A percentile compares a stretch with the other conserved stretches of the same genome.
Conservation (phyloP, 805 yeast species). For the Saturnispora halmiae region DNA sequence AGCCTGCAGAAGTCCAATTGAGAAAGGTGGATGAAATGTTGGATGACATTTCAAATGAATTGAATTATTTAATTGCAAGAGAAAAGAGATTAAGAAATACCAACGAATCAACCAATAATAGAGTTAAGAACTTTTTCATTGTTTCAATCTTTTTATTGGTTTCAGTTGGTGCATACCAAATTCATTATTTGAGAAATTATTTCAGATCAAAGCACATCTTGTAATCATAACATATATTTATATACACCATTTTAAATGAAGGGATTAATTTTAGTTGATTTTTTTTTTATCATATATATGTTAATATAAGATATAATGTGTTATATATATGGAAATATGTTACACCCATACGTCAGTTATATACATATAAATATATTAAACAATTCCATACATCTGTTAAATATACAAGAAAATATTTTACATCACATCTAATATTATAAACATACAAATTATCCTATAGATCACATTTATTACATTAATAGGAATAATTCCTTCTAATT, state of each 20-base stretch:
- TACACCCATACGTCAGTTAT: too few relatives aligned
- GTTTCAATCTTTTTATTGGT: constrained; percentile 59
- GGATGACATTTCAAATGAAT: constrained; percentile 68
- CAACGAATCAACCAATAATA: constrained; percentile 88
- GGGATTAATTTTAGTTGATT: too few relatives aligned
- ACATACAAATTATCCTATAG: too few relatives aligned
- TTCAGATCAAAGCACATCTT: constrained; percentile 81
- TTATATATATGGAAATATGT: too few relatives aligned
- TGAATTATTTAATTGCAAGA: constrained; percentile 76
- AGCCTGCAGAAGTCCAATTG: constrained; percentile 85
- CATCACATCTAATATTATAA: too few relatives aligned
- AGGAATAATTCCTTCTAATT: too few relatives aligned
- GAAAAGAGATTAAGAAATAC: constrained; percentile 94
- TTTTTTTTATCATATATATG: too few relatives aligned
- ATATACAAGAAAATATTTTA: too few relatives aligned
- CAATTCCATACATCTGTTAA: too few relatives aligned
- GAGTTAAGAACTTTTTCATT: constrained; percentile 83
- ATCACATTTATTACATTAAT: too few relatives aligned
- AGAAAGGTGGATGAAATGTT: constrained; percentile 80
- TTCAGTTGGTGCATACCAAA: constrained; percentile 85
- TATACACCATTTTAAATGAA: background rate
- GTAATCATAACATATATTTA: constrained; percentile 20
- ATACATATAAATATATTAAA: too few relatives aligned
- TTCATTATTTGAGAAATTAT: constrained; percentile 83
- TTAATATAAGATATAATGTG: too few relatives aligned